Evolutionary conservation across 2,329 filamentous ascomycete genomes (phyloP), one percentile per base, ranked within the genome.

Genomic region (Bipolaris sorokiniana): DNA sequence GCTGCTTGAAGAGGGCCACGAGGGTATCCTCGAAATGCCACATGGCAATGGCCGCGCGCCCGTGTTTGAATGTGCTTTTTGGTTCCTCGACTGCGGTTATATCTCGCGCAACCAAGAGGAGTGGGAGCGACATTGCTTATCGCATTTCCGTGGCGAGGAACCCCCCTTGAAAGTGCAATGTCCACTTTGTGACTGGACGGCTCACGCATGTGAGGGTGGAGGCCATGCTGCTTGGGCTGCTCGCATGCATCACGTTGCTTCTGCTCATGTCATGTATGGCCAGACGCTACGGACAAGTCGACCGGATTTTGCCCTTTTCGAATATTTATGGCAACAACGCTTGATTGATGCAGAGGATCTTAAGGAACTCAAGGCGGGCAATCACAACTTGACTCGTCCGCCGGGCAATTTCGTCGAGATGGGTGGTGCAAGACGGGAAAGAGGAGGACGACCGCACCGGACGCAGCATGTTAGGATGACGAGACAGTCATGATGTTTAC

Each of bases 71-170:
- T 76, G 74, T 51, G 61, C 64, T 2, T 76, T 76, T 56, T 69
- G 66, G 70, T 76, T 75, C 59, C 62, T 76, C 7, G 62, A 55
- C 50, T 76, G 74, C 60, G 16, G 13, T 5, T 70, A 69, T 63
- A 44, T 66, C 26, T 67, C 64, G 1, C 16, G 23, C 36, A 51
- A 65, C 57, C 26, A 45, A 23, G 62, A 68, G 2, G 67, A 73
- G 16, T 76, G 74, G 74, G 49, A 59, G 15, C 64, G 48, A 3
- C 74, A 76, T 60, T 74, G 71, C 56, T 51, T 69, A 3, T 53
- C 56, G n/a, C 74, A 76, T 58, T 75, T 75, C 55, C 64, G 64
- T n/a, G 68, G 70, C 50, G 61, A 73, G 46, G 60, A 69, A 23
- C 74, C 73, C 1, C 74, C 74, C 1, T 62, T 58, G 44, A 62